Conservation (phyloP, 306 rosid genomes). For the Acacia melanoxylon region DNA sequence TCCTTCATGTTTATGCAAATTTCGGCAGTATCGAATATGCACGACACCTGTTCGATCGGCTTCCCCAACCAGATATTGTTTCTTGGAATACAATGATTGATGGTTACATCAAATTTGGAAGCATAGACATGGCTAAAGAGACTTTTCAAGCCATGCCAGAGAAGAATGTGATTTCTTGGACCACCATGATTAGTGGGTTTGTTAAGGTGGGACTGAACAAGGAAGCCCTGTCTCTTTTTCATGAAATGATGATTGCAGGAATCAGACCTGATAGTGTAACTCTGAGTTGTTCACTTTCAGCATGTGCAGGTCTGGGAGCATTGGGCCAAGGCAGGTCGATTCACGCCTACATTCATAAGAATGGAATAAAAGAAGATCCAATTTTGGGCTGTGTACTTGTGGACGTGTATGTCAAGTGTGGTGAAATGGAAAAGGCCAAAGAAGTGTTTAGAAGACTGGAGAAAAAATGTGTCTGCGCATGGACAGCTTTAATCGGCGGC, state of each 20-base stretch:
- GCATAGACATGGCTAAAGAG: constrained; percentile 36
- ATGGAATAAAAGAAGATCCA: constrained; percentile 43
- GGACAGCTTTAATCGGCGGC: constrained; percentile 62
- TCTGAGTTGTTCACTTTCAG: constrained; percentile 48
- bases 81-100: constrained; percentile 65
- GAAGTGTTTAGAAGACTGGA: constrained; percentile 39
- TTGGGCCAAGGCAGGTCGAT: constrained; percentile 56
- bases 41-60: constrained; percentile 42
- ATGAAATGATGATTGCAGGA: constrained; percentile 46
- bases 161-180: constrained; percentile 59
- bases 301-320: constrained; percentile 61
- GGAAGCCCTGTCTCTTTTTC: constrained; percentile 49
- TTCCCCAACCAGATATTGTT: constrained; percentile 51
- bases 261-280: constrained; percentile 46
- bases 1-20: constrained; percentile 50
- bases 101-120: constrained; percentile 53
- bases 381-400: constrained; percentile 51
- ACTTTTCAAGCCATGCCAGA: constrained; percentile 52
- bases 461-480: constrained; percentile 44
- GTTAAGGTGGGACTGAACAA: constrained; percentile 40
- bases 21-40: constrained; percentile 47
- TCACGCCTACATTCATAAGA: constrained; percentile 44
- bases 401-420: constrained; percentile 63
- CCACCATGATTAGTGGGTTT: constrained; percentile 53
- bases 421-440: constrained; percentile 52